Evolutionary conservation across 208 protist genomes (phyloP), one percentile per base, ranked within the genome.

Genomic region (Jaenimonas drosophilae): DNA sequence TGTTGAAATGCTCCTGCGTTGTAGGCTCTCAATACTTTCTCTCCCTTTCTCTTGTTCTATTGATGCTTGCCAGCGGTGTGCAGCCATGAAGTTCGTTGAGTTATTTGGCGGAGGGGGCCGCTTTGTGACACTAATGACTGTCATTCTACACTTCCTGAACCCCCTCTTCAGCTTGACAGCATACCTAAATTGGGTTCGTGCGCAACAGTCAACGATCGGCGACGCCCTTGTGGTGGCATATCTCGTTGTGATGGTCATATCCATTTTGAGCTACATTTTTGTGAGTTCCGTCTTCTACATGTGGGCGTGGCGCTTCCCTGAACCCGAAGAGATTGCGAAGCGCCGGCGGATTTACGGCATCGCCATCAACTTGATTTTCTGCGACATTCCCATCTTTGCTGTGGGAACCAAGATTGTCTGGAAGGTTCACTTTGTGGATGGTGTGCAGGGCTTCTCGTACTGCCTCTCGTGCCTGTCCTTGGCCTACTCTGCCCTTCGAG

Each of bases 221-320:
- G 17, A 16, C 2, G 29, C 42, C 40, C 25, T 73, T 2, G 39
- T 72, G 7, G 43, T 41, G 16, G 68, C 63, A 4, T 93, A 93
- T 55, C 55, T 93, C n/a, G 55, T 61, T 21, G 59, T 85, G 70
- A 64, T 49, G 11, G 65, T 93, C 17, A 55, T 93, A 14, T 66
- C 68, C 31, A 71, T 66, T 38, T 16, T 88, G 41, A 72, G 60
- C 42, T 88, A 84, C 58, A 62, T 90, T 14, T 51, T 88, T 7
- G 68, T 69, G 0, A 56, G 72, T 9, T 90, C 80, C 4, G 66
- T 88, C 23, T 84, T 90, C 42, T 93, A 93, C 68, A 90, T 90
- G 85, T 93, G 85, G 81, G 85, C 85, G 2, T 93, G 77, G 75
- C 76, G 85, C 28, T 93, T 76, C 34, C 80, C 80, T 12, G 74